Conservation (phyloP, 345 rosid species). For the Melaleuca quinquenervia region DNA sequence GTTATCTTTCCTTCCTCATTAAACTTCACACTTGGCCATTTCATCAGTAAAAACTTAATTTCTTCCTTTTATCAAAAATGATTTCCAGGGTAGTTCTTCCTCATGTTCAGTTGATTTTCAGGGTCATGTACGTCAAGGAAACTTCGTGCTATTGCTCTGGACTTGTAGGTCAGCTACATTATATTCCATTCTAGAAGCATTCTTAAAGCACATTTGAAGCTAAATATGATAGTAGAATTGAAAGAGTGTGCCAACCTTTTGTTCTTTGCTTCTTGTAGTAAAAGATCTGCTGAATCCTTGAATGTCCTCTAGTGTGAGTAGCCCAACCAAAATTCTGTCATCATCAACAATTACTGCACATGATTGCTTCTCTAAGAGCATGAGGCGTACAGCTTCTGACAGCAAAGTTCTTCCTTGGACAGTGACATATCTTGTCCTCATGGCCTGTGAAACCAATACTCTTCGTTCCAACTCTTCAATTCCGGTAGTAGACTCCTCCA, state of each 20-base stretch:
- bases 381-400: slow-evolving; percentile 61
- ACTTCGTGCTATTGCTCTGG: not conserved
- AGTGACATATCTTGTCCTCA: slow-evolving; percentile 75
- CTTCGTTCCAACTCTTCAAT: slow-evolving; percentile 30
- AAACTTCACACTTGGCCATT: not conserved
- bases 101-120: not conserved
- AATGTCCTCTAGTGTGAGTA: slow-evolving; percentile 59
- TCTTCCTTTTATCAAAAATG: not conserved
- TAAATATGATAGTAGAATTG: not conserved
- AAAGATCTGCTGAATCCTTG: slow-evolving; percentile 40
- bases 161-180: not conserved
- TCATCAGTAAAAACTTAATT: not conserved
- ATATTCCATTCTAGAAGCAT: not conserved
- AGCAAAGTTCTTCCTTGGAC: slow-evolving; percentile 56
- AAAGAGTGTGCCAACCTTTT: slow-evolving; percentile 33
- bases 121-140: not conserved
- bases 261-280: slow-evolving; percentile 19
- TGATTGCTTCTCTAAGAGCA: slow-evolving; percentile 84
- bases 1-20: not conserved
- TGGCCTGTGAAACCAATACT: slow-evolving; percentile 70
- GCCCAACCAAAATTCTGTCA: slow-evolving; percentile 47
- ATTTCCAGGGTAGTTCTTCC: not conserved
- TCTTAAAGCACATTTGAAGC: not conserved
- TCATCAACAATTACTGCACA: slow-evolving; percentile 73
- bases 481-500: slow-evolving; percentile 31